Percentiles rank a stretch among this genome's conserved stretches.
Conservation (phyloP, 2,329 filamentous ascomycete genomes). For the Xylariales sp. region DNA sequence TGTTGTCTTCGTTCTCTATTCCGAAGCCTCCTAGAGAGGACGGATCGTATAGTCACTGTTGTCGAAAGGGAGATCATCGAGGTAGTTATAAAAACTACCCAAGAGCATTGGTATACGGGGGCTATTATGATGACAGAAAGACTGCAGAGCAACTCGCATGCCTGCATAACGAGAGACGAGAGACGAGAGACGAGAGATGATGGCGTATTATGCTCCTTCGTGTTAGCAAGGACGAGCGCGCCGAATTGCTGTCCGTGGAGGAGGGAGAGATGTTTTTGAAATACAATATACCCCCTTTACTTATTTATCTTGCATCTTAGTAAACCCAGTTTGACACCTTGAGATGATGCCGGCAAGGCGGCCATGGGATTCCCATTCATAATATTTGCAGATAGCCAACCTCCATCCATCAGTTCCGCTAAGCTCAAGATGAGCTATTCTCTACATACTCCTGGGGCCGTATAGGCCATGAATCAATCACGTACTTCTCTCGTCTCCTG, state of each 20-base stretch:
- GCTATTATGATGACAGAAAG: slow-evolving; percentile 10
- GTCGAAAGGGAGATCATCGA: background rate
- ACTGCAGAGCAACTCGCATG: slow-evolving; percentile 1
- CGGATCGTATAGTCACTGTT: background rate
- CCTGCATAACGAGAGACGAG: slow-evolving; percentile 29
- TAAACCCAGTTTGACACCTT: background rate
- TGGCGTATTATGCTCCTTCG: slow-evolving; percentile 10
- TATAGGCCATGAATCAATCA: background rate
- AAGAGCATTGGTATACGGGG: background rate
- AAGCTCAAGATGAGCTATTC: background rate
- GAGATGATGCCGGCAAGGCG: background rate
- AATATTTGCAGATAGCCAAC: too few relatives aligned
- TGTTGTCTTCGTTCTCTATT: slow-evolving; percentile 23
- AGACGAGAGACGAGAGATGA: slow-evolving; percentile 33
- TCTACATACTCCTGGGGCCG: background rate
- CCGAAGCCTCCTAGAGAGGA: background rate
- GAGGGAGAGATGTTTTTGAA: background rate
- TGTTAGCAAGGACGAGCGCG: background rate
- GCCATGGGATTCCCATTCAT: too few relatives aligned
- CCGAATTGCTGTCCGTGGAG: background rate
- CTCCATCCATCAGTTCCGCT: background rate
- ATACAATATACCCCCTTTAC: slow-evolving; percentile 36
- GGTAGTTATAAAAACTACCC: background rate
- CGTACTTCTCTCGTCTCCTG: background rate
- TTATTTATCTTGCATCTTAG: slow-evolving; percentile 21